phyloP scores from a whole-genome alignment of 805 yeast genomes.

The Zygotorulaspora chibaensis region DNA sequence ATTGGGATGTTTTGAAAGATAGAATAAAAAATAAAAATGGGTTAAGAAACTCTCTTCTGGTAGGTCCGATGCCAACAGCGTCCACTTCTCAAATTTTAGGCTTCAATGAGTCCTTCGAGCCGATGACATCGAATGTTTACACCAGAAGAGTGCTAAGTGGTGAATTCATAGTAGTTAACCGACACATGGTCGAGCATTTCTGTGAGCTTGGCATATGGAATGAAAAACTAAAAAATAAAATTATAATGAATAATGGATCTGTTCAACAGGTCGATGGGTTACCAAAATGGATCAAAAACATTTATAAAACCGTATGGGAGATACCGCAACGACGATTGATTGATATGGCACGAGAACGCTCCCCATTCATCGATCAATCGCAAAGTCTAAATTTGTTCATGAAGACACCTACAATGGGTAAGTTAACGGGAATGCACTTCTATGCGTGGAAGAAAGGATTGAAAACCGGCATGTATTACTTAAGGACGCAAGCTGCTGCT shows the following conservation, averaged over 20 bases:
- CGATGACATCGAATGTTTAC: slow-evolving; percentile 86
- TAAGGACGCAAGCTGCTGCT: slow-evolving; percentile 94
- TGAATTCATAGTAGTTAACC: slow-evolving; percentile 86
- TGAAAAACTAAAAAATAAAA: slow-evolving; percentile 66
- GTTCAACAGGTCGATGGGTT: slow-evolving; percentile 66
- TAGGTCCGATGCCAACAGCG: slow-evolving; percentile 98
- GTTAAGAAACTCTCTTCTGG: slow-evolving; percentile 76
- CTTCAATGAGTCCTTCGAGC: slow-evolving; percentile 91
- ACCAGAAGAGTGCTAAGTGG: slow-evolving; percentile 87
- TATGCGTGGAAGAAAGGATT: slow-evolving; percentile 96
- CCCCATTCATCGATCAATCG: slow-evolving; percentile 84
- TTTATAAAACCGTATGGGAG: slow-evolving; percentile 97
- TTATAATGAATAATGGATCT: slow-evolving; percentile 76
- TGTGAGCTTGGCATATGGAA: slow-evolving; percentile 79
- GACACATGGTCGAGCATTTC: slow-evolving; percentile 74
- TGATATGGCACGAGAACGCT: slow-evolving; percentile 79
- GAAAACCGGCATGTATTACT: slow-evolving; percentile 95
- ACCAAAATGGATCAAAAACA: slow-evolving; percentile 64
- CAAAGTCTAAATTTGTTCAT: slow-evolving; percentile 87
- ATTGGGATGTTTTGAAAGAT: slow-evolving; percentile 69
- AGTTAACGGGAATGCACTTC: slow-evolving; percentile 93
- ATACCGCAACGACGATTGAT: slow-evolving; percentile 77
- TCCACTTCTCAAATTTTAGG: slow-evolving; percentile 95
- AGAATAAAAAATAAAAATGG: slow-evolving; percentile 58
- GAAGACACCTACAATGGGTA: slow-evolving; percentile 87